phyloP scores from a whole-genome alignment of 2,329 filamentous ascomycete genomes.

The Aspergillus caelatus region DNA sequence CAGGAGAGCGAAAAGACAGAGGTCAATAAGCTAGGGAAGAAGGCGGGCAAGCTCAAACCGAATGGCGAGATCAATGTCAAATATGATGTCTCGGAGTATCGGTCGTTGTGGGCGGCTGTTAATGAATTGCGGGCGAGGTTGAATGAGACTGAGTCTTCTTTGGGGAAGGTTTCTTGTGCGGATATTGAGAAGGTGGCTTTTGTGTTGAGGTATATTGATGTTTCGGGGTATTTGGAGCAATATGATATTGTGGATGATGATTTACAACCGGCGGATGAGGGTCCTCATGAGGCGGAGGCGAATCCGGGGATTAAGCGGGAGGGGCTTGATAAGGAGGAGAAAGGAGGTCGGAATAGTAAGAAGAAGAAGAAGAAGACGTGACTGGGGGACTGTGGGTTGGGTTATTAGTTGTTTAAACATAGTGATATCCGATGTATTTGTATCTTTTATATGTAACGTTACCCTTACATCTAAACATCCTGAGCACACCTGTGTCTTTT shows the following conservation, averaged over 20 bases:
- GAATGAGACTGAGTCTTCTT: neutral
- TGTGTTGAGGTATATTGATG: conserved; percentile 38
- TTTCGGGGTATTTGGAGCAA: conserved; percentile 26
- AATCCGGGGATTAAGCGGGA: neutral
- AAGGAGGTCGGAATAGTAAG: neutral
- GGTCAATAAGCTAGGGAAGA: conserved; percentile 10
- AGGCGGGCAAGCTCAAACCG: conserved; percentile 4
- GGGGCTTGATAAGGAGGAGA: neutral
- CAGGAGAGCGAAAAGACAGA: neutral
- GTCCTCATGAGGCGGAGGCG: neutral
- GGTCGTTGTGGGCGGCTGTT: conserved; percentile 33
- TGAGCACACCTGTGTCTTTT: too few species aligned
- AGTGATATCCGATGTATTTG: too few species aligned
- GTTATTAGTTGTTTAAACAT: too few species aligned
- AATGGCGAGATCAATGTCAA: conserved; percentile 40
- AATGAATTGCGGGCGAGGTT: conserved; percentile 26
- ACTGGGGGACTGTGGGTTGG: too few species aligned
- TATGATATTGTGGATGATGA: neutral
- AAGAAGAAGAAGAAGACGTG: neutral
- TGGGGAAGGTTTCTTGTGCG: conserved; percentile 27
- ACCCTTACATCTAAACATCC: too few species aligned
- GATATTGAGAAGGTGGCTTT: conserved; percentile 44
- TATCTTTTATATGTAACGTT: too few species aligned
- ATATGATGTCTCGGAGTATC: conserved; percentile 45
- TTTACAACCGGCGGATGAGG: neutral